These are phyloP conservation scores for Debaryomyces fabryi DNA, from an alignment of 1,139 yeast species.

Conservation along the genomic window DNA sequence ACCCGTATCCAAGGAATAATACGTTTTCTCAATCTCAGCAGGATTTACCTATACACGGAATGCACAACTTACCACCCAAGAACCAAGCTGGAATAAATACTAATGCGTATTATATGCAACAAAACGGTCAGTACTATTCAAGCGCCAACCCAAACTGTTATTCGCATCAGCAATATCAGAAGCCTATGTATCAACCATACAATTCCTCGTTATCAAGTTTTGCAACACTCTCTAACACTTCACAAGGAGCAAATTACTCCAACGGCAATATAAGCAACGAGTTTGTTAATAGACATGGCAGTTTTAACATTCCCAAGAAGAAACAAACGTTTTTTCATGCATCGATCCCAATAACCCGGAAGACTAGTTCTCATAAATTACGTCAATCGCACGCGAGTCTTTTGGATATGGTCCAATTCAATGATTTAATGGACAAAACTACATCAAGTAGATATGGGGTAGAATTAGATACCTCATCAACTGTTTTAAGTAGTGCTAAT, in stretches of 20 bases:
- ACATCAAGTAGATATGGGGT: slow-evolving; percentile 30
- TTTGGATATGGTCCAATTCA: slow-evolving; percentile 26
- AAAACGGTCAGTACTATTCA: neutral
- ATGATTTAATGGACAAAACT: slow-evolving; percentile 20
- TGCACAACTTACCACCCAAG: slow-evolving; percentile 1
- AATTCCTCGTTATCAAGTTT: slow-evolving; percentile 15
- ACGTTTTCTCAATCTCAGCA: neutral
- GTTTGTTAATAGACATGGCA: neutral
- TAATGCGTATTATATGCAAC: slow-evolving; percentile 4
- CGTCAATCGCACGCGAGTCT: slow-evolving; percentile 27
- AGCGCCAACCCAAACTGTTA: neutral
- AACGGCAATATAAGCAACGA: slow-evolving; percentile 1
- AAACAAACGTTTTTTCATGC: slow-evolving; percentile 16
- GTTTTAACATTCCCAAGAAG: slow-evolving; percentile 7
- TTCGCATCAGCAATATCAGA: slow-evolving; percentile 12
- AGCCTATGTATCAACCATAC: slow-evolving; percentile 16
- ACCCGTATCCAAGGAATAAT: neutral
- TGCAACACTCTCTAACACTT: slow-evolving; percentile 9
- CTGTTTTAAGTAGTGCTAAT: slow-evolving; percentile 22
- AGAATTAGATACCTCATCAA: slow-evolving; percentile 27
- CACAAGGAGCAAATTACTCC: slow-evolving; percentile 4
- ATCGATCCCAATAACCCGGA: slow-evolving; percentile 19
- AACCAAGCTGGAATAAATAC: neutral
- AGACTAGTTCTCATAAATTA: slow-evolving; percentile 22
- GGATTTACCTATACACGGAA: neutral